Base-by-base conservation (phyloP, 768 basidiomycete species). In the Mycena maculata region DNA sequence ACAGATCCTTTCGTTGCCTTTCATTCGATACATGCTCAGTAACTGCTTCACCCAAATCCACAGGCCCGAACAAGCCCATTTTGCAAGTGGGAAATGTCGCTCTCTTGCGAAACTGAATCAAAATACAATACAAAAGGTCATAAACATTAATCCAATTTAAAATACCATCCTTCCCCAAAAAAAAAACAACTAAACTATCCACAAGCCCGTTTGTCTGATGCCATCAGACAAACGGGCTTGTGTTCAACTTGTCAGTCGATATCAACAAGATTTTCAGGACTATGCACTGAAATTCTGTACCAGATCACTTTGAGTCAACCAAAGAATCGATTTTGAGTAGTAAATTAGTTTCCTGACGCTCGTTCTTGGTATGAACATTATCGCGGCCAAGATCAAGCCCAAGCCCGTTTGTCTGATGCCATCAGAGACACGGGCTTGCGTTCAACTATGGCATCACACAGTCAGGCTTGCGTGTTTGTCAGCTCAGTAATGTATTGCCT, bases 311-410 rank as follows among this genome's bases (percentile, higher is more conserved):
- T 53, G 52, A 36, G 31, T 53, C 52, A 22, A 53, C 31, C 22
- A 36, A 53, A 53, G 52, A 30, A 36, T 53, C 2, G 20, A 36
- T 38, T 36, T 53, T 38, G 52, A 53, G 31, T 36, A n/a, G 31
- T 53, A 53, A 53, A 38, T 53, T 53, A 53, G 33, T 12, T 31
- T 36, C 52, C 31, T n/a, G 31, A 36, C 31, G 18, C 31, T 53
- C 31, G n/a, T 53, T 38, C 20, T 53, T 18, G 20, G 12, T 53
- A 22, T 36, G 52, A 53, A 53, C 52, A 53, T 53, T 53, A n/a
- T 33, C 31, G 31, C 52, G 20, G 52, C 52, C 33, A 53, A 53
- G 33, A 53, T 33, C 52, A 53, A 53, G n/a, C n/a, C n/a, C n/a
- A n/a, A n/a, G n/a, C n/a, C n/a, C n/a, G n/a, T n/a, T n/a, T n/a